phyloP scores from a whole-genome alignment of 768 basidiomycete genomes.

The Albatrellus ellisii region DNA sequence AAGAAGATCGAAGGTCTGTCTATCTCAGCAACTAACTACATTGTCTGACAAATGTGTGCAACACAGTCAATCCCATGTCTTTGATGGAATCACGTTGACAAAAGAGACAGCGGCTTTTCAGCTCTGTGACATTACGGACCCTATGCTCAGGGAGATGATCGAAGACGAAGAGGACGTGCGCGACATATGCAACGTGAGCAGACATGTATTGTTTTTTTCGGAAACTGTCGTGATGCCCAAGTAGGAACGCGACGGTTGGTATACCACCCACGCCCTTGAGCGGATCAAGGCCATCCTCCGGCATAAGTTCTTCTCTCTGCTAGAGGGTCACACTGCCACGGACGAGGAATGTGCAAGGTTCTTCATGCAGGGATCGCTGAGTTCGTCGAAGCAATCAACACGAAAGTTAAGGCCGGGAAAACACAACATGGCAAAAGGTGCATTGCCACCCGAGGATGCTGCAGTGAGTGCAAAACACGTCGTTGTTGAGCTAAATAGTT shows the following conservation, averaged over 20 bases:
- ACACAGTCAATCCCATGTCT: slow-evolving; percentile 51
- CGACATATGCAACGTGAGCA: slow-evolving; percentile 61
- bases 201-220: not conserved
- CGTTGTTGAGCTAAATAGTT: no score
- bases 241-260: slow-evolving; percentile 87
- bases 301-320: slow-evolving; percentile 72
- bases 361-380: slow-evolving; percentile 27
- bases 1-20: slow-evolving; percentile 14
- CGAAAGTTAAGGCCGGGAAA: slow-evolving; percentile 54
- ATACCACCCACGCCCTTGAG: slow-evolving; percentile 58
- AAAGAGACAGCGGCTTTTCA: slow-evolving; percentile 91
- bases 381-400: slow-evolving; percentile 26
- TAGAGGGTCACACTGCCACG: slow-evolving; percentile 58
- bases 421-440: slow-evolving; percentile 85
- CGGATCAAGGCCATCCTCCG: slow-evolving; percentile 76
- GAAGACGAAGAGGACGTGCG: slow-evolving; percentile 55
- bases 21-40: slow-evolving; percentile 3
- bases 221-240: slow-evolving; percentile 1
- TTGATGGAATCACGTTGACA: slow-evolving; percentile 71
- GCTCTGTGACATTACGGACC: slow-evolving; percentile 83
- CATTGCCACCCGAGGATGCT: slow-evolving; percentile 69
- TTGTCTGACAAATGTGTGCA: not conserved
- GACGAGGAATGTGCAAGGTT: slow-evolving; percentile 63
- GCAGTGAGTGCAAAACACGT: slow-evolving; percentile 36
- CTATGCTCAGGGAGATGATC: slow-evolving; percentile 73